Base-by-base conservation (phyloP, 306 rosid genomes). In the Quercus dentata region DNA sequence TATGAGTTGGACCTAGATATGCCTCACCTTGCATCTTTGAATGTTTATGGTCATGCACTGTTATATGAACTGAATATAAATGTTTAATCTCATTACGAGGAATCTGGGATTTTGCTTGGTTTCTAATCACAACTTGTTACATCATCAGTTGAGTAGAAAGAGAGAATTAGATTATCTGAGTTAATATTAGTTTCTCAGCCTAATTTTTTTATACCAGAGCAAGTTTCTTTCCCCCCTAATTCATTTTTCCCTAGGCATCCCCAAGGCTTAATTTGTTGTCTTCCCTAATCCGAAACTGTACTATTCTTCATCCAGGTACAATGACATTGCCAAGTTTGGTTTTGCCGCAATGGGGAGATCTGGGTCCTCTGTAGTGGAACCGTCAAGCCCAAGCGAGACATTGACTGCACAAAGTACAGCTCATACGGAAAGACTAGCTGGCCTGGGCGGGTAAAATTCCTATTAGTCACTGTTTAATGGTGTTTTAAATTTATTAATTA, bases 301-400 rank as follows among this genome's bases (percentile, higher is more conserved):
- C 46, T 8, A 41, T 41, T 56, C 70, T 27, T 79, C 73, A 44
- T 86, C 74, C 78, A 94, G 98, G 98, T 94, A 94, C 88, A 94
- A 85, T 85, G 99, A 94, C 81, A 91, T 94, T 87, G 97, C 97
- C 78, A 90, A 90, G 84, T 81, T 78, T 83, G 99, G 97, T 71
- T 92, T 88, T 90, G 91, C 88, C 68, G 97, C 99, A 75, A 89
- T 89, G 91, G 95, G 90, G 78, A 86, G 80, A 76, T 84, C 97
- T 55, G 82, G 58, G 80, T 77, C 90, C 15, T 61, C 80, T 3
- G 64, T 20, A 74, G 86, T 78, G 68, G 87, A 90, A 74, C 63
- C 82, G 21, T 71, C 85, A 14, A 73, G 80, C 81, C 88, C 90
- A 76, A 82, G 73, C 69, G 87, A 87, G 74, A 76, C 73, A 71